These are phyloP conservation scores for Gossypium ekmanianum DNA, from an alignment of 345 rosid genomes.

Conservation along the genomic window DNA sequence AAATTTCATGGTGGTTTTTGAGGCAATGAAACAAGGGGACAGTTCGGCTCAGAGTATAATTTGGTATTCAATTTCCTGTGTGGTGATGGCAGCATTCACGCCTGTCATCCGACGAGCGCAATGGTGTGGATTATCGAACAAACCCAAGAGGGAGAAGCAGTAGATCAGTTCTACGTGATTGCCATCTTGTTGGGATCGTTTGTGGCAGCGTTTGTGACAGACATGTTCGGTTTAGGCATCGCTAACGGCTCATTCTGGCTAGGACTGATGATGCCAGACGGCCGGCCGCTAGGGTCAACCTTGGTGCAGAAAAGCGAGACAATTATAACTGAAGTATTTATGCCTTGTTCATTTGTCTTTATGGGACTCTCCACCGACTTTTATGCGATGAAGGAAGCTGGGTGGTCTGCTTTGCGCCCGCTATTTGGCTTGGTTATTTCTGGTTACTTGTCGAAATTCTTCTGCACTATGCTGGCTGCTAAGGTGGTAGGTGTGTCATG, in stretches of 20 bases:
- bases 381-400: slow-evolving; percentile 19
- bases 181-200: not conserved
- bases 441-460: slow-evolving; percentile 38
- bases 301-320: slow-evolving; percentile 10
- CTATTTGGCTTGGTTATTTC: slow-evolving; percentile 33
- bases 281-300: slow-evolving; percentile 1
- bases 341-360: slow-evolving; percentile 56
- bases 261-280: slow-evolving; percentile 3
- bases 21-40: slow-evolving; percentile 11
- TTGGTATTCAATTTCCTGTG: not conserved
- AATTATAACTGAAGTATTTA: slow-evolving; percentile 22
- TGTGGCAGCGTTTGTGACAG: not conserved
- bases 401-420: slow-evolving; percentile 48
- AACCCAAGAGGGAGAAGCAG: not conserved
- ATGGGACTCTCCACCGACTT: slow-evolving; percentile 56
- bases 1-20: not conserved
- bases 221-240: not conserved
- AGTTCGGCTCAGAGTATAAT: not conserved
- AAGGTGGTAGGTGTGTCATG: slow-evolving; percentile 35
- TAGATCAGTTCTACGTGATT: slow-evolving; percentile 9
- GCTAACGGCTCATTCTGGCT: not conserved
- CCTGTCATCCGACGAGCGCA: not conserved
- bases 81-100: not conserved
- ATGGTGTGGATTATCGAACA: not conserved
- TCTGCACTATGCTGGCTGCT: slow-evolving; percentile 27